Evolutionary conservation across 176 grass and related monocot genomes (phyloP).

Genomic region (Phyllostachys edulis): DNA sequence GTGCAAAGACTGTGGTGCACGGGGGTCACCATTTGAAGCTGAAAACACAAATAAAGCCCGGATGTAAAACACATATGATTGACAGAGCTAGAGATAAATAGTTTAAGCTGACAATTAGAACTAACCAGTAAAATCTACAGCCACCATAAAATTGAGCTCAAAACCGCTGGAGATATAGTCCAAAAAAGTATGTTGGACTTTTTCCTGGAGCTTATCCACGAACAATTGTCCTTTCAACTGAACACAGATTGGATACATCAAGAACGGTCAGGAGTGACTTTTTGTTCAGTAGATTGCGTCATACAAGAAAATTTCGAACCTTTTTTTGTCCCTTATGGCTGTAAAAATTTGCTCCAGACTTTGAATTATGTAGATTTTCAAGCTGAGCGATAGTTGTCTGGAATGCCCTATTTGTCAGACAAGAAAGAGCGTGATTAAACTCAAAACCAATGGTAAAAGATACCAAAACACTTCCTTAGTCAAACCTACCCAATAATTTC

Average conservation of each 20-base stretch:
- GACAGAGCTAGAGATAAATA: not conserved
- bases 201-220: conserved; percentile 74
- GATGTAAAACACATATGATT: not conserved
- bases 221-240: conserved; percentile 91
- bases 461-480: conserved; percentile 11
- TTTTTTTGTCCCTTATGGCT: conserved; percentile 57
- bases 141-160: conserved; percentile 98
- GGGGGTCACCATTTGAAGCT: conserved; percentile 96
- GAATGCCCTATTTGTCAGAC: conserved; percentile 57
- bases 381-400: conserved; percentile 70
- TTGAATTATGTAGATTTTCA: conserved; percentile 66
- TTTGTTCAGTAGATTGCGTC: not conserved
- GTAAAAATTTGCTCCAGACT: conserved; percentile 63
- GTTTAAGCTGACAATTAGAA: not conserved
- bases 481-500: conserved; percentile 68
- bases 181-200: conserved; percentile 91
- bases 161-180: conserved; percentile 96
- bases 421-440: conserved; percentile 31
- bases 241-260: conserved; percentile 17
- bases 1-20: conserved; percentile 73
- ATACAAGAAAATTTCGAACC: conserved; percentile 28
- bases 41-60: conserved; percentile 18
- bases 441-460: conserved; percentile 19
- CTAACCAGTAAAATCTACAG: conserved; percentile 95
- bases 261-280: conserved; percentile 10